Percentiles rank a stretch among this genome's conserved stretches.
These are phyloP conservation scores for Rhinocladiella mackenziei DNA, from an alignment of 2,329 filamentous ascomycete species.

Conservation along the genomic window DNA sequence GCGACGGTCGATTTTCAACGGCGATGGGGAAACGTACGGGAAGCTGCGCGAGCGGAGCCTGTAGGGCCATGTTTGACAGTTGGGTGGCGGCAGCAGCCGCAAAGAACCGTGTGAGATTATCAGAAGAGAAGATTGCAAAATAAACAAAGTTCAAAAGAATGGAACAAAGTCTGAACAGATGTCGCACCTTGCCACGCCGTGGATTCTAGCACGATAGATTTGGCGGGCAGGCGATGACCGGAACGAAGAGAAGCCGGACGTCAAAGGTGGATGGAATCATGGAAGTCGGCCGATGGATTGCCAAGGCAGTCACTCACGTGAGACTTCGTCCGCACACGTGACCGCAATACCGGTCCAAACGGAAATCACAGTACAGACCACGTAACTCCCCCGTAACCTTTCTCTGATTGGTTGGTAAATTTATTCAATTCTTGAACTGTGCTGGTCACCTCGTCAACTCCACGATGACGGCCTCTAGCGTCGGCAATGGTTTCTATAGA, in stretches of 20 bases:
- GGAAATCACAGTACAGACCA: no score
- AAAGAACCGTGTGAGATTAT: background rate
- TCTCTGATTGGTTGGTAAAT: no score
- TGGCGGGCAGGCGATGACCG: background rate
- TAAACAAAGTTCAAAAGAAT: conserved; percentile 1
- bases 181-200: conserved; percentile 2
- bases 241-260: background rate
- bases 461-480: no score
- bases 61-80: conserved; percentile 23
- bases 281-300: no score
- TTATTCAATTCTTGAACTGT: no score
- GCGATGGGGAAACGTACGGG: conserved; percentile 14
- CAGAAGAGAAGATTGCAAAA: background rate
- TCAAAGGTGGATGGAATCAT: no score
- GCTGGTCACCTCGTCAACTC: no score
- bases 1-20: background rate
- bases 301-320: no score
- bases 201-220: background rate
- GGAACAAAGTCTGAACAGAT: background rate
- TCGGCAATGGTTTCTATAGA: no score
- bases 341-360: no score
- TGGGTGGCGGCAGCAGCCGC: conserved; percentile 11
- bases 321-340: no score
- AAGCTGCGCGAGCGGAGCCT: conserved; percentile 21
- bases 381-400: no score